These are phyloP conservation scores for Cerrena zonata DNA, from an alignment of 1,284 basidiomycete species.

Conservation along the genomic window DNA sequence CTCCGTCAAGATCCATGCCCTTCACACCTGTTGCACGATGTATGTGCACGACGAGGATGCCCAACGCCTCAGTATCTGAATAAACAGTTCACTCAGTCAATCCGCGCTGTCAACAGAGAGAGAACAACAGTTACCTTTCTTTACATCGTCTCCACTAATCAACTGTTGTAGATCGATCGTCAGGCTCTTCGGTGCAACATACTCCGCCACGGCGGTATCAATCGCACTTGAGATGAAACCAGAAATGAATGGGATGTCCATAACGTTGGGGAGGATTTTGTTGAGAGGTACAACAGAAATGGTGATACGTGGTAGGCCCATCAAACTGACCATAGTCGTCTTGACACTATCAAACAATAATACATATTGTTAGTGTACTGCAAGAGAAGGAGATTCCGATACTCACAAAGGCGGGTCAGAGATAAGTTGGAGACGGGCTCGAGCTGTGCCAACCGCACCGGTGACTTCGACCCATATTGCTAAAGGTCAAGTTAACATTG, in stretches of 20 bases:
- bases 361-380: too few species aligned
- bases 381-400: slow-evolving; percentile 21
- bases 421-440: slow-evolving; percentile 78
- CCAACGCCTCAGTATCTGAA: slow-evolving; percentile 60
- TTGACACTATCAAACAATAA: slow-evolving; percentile 38
- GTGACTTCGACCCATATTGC: slow-evolving; percentile 78
- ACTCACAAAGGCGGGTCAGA: slow-evolving; percentile 67
- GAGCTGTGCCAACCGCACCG: slow-evolving; percentile 64
- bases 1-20: slow-evolving; percentile 56
- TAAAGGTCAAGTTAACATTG: slow-evolving; percentile 27
- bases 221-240: slow-evolving; percentile 74
- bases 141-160: slow-evolving; percentile 54
- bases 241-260: slow-evolving; percentile 74
- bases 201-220: slow-evolving; percentile 54
- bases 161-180: slow-evolving; percentile 70
- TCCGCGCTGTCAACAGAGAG: neutral
- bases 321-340: slow-evolving; percentile 51
- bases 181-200: slow-evolving; percentile 69
- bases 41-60: slow-evolving; percentile 64
- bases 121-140: slow-evolving; percentile 24
- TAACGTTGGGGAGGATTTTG: slow-evolving; percentile 66
- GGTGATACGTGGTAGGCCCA: slow-evolving; percentile 73
- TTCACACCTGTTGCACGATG: slow-evolving; percentile 61
- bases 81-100: neutral
- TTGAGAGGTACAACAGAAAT: slow-evolving; percentile 72